Base-by-base conservation (phyloP, 495 filamentous ascomycete species). In the Podospora comata region DNA sequence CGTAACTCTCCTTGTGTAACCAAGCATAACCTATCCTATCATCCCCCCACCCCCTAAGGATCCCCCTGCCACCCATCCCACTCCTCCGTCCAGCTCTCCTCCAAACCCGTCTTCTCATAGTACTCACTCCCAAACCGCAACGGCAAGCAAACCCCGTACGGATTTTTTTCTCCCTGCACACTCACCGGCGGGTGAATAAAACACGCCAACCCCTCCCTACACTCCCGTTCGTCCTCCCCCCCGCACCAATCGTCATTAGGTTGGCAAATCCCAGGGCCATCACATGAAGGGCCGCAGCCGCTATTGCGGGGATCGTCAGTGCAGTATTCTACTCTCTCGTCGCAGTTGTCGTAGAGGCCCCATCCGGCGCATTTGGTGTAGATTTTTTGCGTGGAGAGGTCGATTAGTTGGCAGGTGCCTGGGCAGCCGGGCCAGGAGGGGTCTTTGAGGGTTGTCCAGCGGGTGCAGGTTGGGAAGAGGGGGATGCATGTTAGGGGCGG, bases 281-380 rank as follows among this genome's bases (percentile, higher is more conserved):
- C 70, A 32, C 70, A 72, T 11, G 67, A 30, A 1, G 70, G 70
- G 5, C 70, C 70, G 62, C 70, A 72, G 27, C 44, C 60, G 20
- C 4, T 19, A 9, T 54, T 19, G 18, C 67, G 3, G 60, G 70
- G 70, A 19, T 72, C 70, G 13, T 61, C 58, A n/a, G 58, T 27
- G 58, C 70, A 72, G 2, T 16, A 13, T 44, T 72, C 70, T 44
- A 48, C 5, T 1, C 57, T 30, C 61, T 72, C 70, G 62, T 69
- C 61, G 62, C 70, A 72, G 62, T 72, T 65, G 59, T 70, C 67
- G 4, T 39, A 18, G 7, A 67, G 23, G 3, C 23, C 15, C 70
- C 70, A 72, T 5, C 70, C 67, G 16, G 65, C 70, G 65, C 70
- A 72, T 18, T 67, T 61, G 15, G 67, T 70, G 70, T 72, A 72